Evolutionary conservation across 2,329 filamentous ascomycete species (phyloP).

Genomic region (Diaporthe aspalathi): DNA sequence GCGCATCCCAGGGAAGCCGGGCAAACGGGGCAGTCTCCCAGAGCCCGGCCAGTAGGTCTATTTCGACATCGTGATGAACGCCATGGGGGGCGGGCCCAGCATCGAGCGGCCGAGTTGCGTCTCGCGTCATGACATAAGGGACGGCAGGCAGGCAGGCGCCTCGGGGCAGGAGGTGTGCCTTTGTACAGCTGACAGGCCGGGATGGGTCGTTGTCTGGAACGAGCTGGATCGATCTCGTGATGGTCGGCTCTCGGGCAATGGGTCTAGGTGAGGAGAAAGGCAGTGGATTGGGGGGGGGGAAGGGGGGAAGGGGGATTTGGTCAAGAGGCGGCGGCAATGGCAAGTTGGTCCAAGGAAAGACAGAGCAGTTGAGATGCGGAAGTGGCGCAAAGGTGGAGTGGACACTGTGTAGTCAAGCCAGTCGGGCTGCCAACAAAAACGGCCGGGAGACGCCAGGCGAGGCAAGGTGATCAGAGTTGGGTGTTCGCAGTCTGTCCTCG

Average conservation of each 20-base stretch:
- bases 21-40: constrained; percentile 72
- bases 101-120: constrained; percentile 52
- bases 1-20: constrained; percentile 70
- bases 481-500: constrained; percentile 15
- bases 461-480: constrained; percentile 4
- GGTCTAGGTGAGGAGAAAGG: background rate
- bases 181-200: background rate
- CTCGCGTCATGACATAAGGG: constrained; percentile 62
- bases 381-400: constrained; percentile 24
- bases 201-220: background rate
- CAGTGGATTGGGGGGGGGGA: constrained; percentile 6
- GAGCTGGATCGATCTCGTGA: background rate
- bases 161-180: constrained; percentile 17
- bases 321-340: constrained; percentile 1
- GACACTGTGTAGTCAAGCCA: background rate
- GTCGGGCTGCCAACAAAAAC: constrained; percentile 12
- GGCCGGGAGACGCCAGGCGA: background rate
- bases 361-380: background rate
- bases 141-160: constrained; percentile 5
- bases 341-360: constrained; percentile 6
- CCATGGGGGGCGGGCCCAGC: constrained; percentile 44
- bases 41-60: constrained; percentile 65
- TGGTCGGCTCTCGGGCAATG: background rate
- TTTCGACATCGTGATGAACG: constrained; percentile 49
- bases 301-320: too few species aligned